A percentile compares a stretch with the other conserved stretches of the same genome.
These are phyloP conservation scores for Odontarrhena argentea DNA, from an alignment of 345 rosid genomes.

Conservation along the genomic window DNA sequence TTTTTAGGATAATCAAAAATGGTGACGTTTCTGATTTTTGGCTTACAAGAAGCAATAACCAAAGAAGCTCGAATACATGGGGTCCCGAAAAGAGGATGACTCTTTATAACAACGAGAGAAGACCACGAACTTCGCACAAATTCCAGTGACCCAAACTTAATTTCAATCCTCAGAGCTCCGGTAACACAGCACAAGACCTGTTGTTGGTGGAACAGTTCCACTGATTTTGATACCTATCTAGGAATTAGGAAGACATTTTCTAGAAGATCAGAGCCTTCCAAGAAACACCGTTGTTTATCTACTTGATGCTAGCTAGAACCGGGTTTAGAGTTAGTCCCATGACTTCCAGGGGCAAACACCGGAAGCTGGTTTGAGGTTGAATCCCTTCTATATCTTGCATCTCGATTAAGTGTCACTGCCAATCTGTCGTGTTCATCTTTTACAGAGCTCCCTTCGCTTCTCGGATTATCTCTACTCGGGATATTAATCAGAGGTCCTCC, in stretches of 20 bases:
- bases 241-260: constrained; percentile 25
- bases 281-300: constrained; percentile 22
- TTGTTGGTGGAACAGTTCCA: not conserved
- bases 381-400: constrained; percentile 78
- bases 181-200: constrained; percentile 7
- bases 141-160: constrained; percentile 14
- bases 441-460: constrained; percentile 51
- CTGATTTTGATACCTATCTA: not conserved
- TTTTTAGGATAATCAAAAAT: not conserved
- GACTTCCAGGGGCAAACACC: constrained; percentile 69
- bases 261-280: not conserved
- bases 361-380: constrained; percentile 84
- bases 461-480: constrained; percentile 52
- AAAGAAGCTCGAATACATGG: constrained; percentile 8
- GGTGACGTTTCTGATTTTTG: not conserved
- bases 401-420: constrained; percentile 56
- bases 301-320: constrained; percentile 52
- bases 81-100: not conserved
- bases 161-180: not conserved
- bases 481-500: constrained; percentile 81
- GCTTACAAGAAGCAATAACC: not conserved
- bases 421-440: constrained; percentile 63
- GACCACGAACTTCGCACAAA: not conserved
- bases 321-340: constrained; percentile 44
- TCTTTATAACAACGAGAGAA: not conserved